Evolutionary conservation across 805 yeast genomes (phyloP), one percentile per base, ranked within the genome.

Genomic region (Suhomyces emberorum): DNA sequence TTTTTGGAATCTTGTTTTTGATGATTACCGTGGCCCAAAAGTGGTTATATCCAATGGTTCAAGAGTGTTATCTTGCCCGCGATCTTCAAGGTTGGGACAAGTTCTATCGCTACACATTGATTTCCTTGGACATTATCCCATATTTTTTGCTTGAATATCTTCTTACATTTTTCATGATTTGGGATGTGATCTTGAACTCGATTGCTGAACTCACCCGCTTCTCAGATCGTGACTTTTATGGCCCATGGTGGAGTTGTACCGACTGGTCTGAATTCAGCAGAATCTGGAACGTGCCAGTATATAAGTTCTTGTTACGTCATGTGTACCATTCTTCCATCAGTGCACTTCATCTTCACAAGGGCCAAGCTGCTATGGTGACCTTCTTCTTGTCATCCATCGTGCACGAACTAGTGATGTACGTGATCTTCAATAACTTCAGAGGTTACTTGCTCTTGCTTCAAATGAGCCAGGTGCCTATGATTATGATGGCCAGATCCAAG

Each of bases 161-260:
- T 35, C 63, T 93, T 39, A 81, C 77, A 0, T 93, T 89, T 62
- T 89, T 85, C 56, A 66, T 93, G 43, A 93, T 95, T 43, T 95
- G 98, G 98, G 98, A 93, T 52, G 82, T 91, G 4, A 91, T 91
- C 34, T 67, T 89, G 49, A 91, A 89, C 54, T 83, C 84, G 16
- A 75, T 95, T 49, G 98, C 96, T 0, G 98, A 93, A 57, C 65
- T 91, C 25, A 81, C 95, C 11, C 54, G 72, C 35, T 95, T 81
- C 62, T 96, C 87, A 4, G 97, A 93, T 57, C 76, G 98, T 34
- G 84, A 84, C 47, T 93, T 93, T 59, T 93, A 95, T 55, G 91
- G 95, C 3, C 85, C 88, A 29, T 95, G 98, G 98, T 93, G 99
- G 98, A 87, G 89, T 49, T 85, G 95, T 43, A 78, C 83, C 14